Evolutionary conservation across 345 rosid genomes (phyloP).

Genomic region (Eucalyptus decipiens): DNA sequence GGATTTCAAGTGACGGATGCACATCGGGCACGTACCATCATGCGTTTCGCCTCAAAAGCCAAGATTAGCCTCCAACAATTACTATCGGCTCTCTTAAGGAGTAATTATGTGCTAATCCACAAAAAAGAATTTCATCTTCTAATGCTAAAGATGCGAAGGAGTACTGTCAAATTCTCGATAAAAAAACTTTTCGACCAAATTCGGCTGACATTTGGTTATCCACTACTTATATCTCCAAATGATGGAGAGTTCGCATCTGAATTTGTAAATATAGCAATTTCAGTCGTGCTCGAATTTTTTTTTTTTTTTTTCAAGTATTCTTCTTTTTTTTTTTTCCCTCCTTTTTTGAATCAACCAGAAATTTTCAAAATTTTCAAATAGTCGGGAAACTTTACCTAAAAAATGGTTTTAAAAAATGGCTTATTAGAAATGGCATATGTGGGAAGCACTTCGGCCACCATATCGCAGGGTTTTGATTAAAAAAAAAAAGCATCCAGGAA

Average conservation of each 20-base stretch:
- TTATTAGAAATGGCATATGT: too few species aligned
- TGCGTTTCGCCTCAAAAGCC: background rate
- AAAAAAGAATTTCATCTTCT: too few species aligned
- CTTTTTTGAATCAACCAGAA: too few species aligned
- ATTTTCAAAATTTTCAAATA: too few species aligned
- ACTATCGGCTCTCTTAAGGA: background rate
- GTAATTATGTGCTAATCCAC: background rate
- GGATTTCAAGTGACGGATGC: background rate
- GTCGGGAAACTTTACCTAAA: too few species aligned
- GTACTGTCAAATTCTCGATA: background rate
- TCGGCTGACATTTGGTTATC: background rate
- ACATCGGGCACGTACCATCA: background rate
- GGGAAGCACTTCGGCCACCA: too few species aligned
- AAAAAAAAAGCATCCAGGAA: background rate
- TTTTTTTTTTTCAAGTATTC: too few species aligned
- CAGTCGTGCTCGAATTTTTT: too few species aligned
- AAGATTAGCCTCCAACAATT: background rate
- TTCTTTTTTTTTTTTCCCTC: accelerated
- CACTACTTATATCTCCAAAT: background rate
- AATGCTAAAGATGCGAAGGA: background rate
- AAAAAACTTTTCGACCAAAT: background rate
- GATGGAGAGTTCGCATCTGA: too few species aligned
- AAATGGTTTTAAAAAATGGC: too few species aligned
- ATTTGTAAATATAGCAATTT: too few species aligned
- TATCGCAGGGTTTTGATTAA: too few species aligned